A percentile compares a stretch with the other conserved stretches of the same genome.
Evolutionary conservation across 495 filamentous ascomycete genomes (phyloP).

Genomic region (Neurospora terricola): DNA sequence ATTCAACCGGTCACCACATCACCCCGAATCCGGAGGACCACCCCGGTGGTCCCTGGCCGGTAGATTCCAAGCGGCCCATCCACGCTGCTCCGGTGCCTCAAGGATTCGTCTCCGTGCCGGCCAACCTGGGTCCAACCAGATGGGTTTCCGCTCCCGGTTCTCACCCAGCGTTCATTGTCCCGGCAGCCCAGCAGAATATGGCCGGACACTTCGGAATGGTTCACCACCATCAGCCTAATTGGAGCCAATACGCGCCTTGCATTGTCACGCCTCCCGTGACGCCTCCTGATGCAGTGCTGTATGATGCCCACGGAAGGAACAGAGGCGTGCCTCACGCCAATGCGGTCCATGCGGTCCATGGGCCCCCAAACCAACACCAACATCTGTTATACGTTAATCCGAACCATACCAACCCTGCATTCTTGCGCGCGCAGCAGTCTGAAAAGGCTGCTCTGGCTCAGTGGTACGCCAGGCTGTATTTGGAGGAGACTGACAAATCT

Average conservation of each 20-base stretch:
- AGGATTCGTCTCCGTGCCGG: not conserved
- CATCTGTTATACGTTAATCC: not conserved
- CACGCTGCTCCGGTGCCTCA: not conserved
- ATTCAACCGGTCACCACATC: not conserved
- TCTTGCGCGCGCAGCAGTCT: not conserved
- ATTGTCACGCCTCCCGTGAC: not conserved
- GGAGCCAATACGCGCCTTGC: not conserved
- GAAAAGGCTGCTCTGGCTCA: not conserved
- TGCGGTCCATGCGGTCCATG: not conserved
- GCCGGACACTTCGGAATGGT: not conserved
- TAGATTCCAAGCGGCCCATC: not conserved
- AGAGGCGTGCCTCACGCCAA: not conserved
- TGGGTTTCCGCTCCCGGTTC: not conserved
- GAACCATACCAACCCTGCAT: not conserved
- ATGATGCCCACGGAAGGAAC: not conserved
- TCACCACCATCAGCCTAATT: not conserved
- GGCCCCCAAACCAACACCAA: not conserved
- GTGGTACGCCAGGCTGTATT: not conserved
- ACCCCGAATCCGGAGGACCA: not conserved
- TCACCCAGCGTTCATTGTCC: not conserved
- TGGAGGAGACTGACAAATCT: not conserved
- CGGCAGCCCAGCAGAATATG: not conserved
- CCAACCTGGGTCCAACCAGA: not conserved
- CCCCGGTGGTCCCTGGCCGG: not conserved
- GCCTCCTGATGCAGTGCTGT: not conserved